Conservation (phyloP, 116 monocot genomes). For the Iris pallida region DNA sequence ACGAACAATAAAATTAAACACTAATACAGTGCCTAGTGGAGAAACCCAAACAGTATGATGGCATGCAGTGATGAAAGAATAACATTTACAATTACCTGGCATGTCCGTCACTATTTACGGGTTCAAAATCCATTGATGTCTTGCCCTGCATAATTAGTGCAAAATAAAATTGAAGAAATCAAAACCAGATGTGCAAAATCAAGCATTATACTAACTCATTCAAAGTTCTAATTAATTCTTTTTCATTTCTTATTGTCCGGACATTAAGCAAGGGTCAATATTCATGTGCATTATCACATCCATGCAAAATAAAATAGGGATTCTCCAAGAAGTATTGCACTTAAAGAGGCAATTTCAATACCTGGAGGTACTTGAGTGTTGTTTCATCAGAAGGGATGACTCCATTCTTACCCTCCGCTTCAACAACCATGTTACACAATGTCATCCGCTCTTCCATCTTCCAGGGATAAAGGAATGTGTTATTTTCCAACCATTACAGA, state of each 20-base stretch:
- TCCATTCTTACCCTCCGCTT: slow-evolving; percentile 68
- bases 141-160: slow-evolving; percentile 50
- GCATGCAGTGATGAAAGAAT: neutral
- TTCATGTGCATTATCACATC: too few relatives aligned
- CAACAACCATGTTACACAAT: slow-evolving; percentile 98
- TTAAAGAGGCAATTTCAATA: slow-evolving; percentile 12
- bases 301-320: too few relatives aligned
- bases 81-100: slow-evolving; percentile 47
- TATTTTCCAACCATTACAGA: neutral
- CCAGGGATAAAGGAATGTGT: slow-evolving; percentile 1
- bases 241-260: too few relatives aligned
- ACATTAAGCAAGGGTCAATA: too few relatives aligned
- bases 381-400: slow-evolving; percentile 85
- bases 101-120: slow-evolving; percentile 80
- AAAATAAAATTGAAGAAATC: too few relatives aligned
- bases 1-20: too few relatives aligned
- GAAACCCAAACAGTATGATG: too few relatives aligned
- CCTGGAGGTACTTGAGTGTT: slow-evolving; percentile 94
- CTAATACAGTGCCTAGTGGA: too few relatives aligned
- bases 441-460: slow-evolving; percentile 99
- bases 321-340: too few relatives aligned
- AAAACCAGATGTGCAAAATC: too few relatives aligned
- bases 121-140: slow-evolving; percentile 64
- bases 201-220: too few relatives aligned
- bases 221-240: too few relatives aligned